phyloP scores from a whole-genome alignment of 208 protist genomes.

The Herpetomonas samuelpessoai region DNA sequence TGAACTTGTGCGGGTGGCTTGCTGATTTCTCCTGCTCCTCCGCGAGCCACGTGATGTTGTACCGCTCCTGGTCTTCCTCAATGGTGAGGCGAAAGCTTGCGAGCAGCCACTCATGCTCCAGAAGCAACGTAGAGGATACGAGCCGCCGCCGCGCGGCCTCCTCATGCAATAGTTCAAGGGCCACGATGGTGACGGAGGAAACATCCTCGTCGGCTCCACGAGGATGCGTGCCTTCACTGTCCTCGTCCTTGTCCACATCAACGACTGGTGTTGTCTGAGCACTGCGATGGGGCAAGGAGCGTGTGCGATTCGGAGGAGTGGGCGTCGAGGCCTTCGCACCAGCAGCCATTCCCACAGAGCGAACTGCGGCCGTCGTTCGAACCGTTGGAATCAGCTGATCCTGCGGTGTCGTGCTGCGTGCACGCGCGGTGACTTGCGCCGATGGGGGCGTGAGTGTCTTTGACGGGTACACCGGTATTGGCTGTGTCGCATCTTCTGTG shows the following conservation, averaged over 20 bases:
- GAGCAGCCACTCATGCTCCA: constrained; percentile 67
- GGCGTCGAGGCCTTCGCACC: no score
- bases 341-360: no score
- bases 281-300: no score
- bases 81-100: constrained; percentile 47
- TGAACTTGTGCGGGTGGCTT: constrained; percentile 76
- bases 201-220: constrained; percentile 4
- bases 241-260: constrained; percentile 1
- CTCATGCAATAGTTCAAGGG: constrained; percentile 23
- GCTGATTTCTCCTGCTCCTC: constrained; percentile 76
- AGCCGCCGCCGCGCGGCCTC: constrained; percentile 31
- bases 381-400: constrained; percentile 1
- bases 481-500: no score
- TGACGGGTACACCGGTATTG: no score
- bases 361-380: no score
- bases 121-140: constrained; percentile 24
- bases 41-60: constrained; percentile 72
- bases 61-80: constrained; percentile 72
- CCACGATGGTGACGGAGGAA: background rate
- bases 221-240: no score
- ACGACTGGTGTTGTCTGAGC: no score
- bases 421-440: background rate
- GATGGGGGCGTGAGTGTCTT: no score
- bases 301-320: no score
- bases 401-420: background rate